phyloP scores from a whole-genome alignment of 371 early-diverging fungal genomes.

The Mortierella sp. region DNA sequence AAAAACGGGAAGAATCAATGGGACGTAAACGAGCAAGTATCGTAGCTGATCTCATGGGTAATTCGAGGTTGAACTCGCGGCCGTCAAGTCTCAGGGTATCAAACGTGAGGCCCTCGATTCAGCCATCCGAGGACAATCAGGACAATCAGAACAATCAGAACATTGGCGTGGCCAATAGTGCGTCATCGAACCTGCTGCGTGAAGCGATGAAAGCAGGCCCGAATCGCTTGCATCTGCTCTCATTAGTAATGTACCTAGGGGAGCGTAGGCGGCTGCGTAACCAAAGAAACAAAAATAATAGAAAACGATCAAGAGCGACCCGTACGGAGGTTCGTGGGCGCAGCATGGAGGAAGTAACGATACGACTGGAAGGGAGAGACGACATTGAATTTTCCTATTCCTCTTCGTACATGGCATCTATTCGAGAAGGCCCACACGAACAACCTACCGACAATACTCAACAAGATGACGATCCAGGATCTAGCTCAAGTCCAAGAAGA shows the following conservation, averaged over 20 bases:
- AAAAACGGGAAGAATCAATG: conserved; percentile 19
- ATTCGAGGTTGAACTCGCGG: neutral
- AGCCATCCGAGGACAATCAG: too few relatives aligned
- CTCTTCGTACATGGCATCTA: neutral
- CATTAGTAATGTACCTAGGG: neutral
- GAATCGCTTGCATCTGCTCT: neutral
- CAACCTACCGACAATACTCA: neutral
- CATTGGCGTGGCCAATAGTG: neutral
- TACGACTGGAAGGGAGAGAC: neutral
- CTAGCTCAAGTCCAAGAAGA: too few relatives aligned
- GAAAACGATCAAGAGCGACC: neutral
- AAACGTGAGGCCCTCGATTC: too few relatives aligned
- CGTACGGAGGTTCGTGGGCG: neutral
- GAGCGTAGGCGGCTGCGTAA: neutral
- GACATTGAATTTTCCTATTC: neutral
- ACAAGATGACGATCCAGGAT: neutral
- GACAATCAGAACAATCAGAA: neutral
- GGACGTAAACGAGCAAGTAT: conserved; percentile 19
- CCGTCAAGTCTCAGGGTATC: too few relatives aligned
- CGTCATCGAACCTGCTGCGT: neutral
- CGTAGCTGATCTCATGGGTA: conserved; percentile 12
- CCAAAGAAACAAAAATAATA: neutral
- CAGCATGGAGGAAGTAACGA: neutral
- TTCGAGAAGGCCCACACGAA: neutral
- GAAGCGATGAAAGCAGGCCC: neutral